phyloP scores from a whole-genome alignment of 176 grass and related monocot genomes.

The Cymbopogon citratus region DNA sequence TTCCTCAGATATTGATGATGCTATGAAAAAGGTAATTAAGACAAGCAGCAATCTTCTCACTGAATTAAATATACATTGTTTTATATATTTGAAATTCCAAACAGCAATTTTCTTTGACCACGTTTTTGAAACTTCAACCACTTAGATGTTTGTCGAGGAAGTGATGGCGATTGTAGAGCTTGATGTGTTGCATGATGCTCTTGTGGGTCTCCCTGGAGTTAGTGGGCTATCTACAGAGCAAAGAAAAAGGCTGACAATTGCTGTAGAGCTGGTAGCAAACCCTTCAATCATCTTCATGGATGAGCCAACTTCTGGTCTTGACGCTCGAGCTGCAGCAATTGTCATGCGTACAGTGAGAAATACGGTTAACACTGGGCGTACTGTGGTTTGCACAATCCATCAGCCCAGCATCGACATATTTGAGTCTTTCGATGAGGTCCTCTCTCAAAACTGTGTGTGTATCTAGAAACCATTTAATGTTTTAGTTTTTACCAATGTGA shows the following conservation, averaged over 20 bases:
- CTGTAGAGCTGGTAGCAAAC: too few relatives aligned
- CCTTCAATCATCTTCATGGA: too few relatives aligned
- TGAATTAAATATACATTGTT: background rate
- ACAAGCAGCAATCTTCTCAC: background rate
- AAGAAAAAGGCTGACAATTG: conserved; percentile 10
- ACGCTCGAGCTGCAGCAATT: too few relatives aligned
- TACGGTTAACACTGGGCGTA: too few relatives aligned
- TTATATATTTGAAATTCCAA: background rate
- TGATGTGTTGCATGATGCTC: conserved; percentile 48
- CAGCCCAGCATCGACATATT: conserved; percentile 85
- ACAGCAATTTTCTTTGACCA: background rate
- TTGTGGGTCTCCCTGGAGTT: conserved; percentile 81
- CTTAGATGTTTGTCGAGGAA: conserved; percentile 88
- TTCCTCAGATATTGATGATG: conserved; percentile 48
- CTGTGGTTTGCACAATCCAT: too few relatives aligned
- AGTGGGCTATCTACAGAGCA: conserved; percentile 82
- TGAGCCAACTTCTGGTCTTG: too few relatives aligned
- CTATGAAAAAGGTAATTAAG: conserved; percentile 39
- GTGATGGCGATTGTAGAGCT: conserved; percentile 88
- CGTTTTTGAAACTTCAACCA: background rate
- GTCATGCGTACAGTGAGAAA: too few relatives aligned
- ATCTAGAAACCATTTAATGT: background rate
- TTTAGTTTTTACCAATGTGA: background rate
- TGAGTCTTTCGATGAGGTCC: conserved; percentile 91
- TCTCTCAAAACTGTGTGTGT: background rate